Evolutionary conservation across 768 basidiomycete genomes (phyloP).

Genomic region (Pisolithus albus): DNA sequence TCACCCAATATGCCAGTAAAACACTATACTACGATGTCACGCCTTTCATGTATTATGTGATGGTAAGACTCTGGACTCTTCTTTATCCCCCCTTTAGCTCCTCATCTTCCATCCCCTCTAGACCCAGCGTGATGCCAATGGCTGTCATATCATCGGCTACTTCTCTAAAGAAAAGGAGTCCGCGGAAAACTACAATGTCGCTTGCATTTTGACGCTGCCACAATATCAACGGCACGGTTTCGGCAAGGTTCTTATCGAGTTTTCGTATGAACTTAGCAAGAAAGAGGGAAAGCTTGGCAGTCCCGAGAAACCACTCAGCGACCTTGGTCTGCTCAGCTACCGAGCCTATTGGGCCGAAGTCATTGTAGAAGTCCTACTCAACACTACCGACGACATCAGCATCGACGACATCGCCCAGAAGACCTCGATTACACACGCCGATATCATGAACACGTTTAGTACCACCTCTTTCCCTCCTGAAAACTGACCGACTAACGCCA

Average conservation of each 20-base stretch:
- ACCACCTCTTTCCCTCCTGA: conserved; percentile 1
- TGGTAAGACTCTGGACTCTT: conserved; percentile 48
- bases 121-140: conserved; percentile 80
- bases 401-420: conserved; percentile 97
- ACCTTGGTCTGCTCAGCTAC: conserved; percentile 88
- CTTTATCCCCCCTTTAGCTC: conserved; percentile 9
- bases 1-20: conserved; percentile 53
- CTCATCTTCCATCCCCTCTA: conserved; percentile 24
- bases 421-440: conserved; percentile 90
- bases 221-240: conserved; percentile 97
- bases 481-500: conserved; percentile 4
- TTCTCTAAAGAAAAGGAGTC: conserved; percentile 99
- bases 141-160: conserved; percentile 94
- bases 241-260: conserved; percentile 93
- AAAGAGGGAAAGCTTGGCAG: conserved; percentile 92
- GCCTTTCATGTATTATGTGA: conserved; percentile 99
- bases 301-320: conserved; percentile 95
- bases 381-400: conserved; percentile 66
- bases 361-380: conserved; percentile 84
- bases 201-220: conserved; percentile 96
- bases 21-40: conserved; percentile 99
- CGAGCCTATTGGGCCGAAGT: conserved; percentile 97
- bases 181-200: conserved; percentile 96
- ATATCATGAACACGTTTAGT: conserved; percentile 99
- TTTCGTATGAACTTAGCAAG: conserved; percentile 97